Evolutionary conservation across 257 asterid genomes (phyloP).

Genomic region (Solanum chiquidenum): DNA sequence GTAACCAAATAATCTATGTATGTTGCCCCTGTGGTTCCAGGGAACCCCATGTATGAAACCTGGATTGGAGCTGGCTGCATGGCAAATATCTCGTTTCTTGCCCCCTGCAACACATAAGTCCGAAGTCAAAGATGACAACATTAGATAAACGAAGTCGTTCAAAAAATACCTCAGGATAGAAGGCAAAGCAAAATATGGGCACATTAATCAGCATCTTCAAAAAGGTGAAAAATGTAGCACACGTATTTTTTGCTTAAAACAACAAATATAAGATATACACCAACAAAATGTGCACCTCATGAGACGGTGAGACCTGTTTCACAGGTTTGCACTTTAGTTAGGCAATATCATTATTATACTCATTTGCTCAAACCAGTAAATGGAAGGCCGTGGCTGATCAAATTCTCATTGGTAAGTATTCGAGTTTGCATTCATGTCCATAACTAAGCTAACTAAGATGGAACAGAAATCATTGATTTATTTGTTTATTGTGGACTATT

Average conservation of each 20-base stretch:
- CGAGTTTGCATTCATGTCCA: background rate
- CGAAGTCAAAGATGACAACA: background rate
- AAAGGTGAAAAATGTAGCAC: background rate
- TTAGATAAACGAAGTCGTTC: background rate
- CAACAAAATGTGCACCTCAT: background rate
- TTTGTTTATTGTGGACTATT: background rate
- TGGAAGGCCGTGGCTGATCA: background rate
- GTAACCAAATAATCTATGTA: constrained; percentile 92
- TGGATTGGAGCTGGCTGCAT: constrained; percentile 99
- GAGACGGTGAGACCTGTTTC: background rate
- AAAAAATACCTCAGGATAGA: background rate
- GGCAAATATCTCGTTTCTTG: constrained; percentile 96
- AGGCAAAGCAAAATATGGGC: background rate
- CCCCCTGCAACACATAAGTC: constrained; percentile 54
- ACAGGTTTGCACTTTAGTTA: background rate
- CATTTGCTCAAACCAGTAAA: background rate
- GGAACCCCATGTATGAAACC: constrained; percentile 99
- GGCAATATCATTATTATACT: background rate
- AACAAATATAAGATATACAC: background rate
- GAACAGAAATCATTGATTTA: constrained; percentile 4
- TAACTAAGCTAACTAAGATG: background rate
- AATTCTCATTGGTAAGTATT: background rate
- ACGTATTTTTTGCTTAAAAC: background rate
- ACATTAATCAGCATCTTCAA: background rate
- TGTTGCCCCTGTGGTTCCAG: constrained; percentile 95